These are phyloP conservation scores for Tetracladium setigerum DNA, from an alignment of 495 filamentous ascomycete species.

Conservation along the genomic window DNA sequence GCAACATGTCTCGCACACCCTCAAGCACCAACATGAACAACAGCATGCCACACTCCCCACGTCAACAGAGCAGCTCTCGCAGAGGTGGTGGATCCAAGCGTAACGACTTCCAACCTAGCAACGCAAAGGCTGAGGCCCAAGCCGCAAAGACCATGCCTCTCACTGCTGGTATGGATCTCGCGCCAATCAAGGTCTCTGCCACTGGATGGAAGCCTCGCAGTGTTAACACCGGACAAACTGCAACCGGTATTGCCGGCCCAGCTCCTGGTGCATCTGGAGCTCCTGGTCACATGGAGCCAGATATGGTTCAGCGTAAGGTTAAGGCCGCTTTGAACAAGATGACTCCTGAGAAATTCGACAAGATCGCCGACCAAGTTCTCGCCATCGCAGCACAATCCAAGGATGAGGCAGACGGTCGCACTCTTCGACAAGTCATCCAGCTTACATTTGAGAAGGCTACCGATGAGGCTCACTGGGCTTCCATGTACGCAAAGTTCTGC, in stretches of 20 bases:
- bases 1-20: slow-evolving; percentile 39
- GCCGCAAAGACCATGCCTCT: slow-evolving; percentile 80
- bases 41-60: slow-evolving; percentile 30
- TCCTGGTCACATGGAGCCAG: slow-evolving; percentile 65
- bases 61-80: slow-evolving; percentile 38
- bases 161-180: slow-evolving; percentile 69
- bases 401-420: slow-evolving; percentile 89
- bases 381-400: slow-evolving; percentile 91
- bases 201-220: slow-evolving; percentile 90
- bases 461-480: slow-evolving; percentile 97
- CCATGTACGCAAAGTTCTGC: slow-evolving; percentile 99
- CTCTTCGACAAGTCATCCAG: slow-evolving; percentile 94
- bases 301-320: slow-evolving; percentile 96
- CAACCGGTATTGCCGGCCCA: slow-evolving; percentile 38
- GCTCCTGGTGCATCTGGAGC: slow-evolving; percentile 40
- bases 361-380: slow-evolving; percentile 88
- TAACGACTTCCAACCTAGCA: slow-evolving; percentile 37
- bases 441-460: slow-evolving; percentile 99
- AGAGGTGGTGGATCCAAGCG: slow-evolving; percentile 58
- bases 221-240: slow-evolving; percentile 33
- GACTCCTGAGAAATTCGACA: slow-evolving; percentile 98
- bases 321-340: slow-evolving; percentile 99
- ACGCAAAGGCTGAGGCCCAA: slow-evolving; percentile 50
- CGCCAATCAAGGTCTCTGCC: slow-evolving; percentile 61
- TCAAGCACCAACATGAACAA: slow-evolving; percentile 40